Conservation (phyloP, 2,329 filamentous ascomycete genomes). For the Amesomyces nigricolor region DNA sequence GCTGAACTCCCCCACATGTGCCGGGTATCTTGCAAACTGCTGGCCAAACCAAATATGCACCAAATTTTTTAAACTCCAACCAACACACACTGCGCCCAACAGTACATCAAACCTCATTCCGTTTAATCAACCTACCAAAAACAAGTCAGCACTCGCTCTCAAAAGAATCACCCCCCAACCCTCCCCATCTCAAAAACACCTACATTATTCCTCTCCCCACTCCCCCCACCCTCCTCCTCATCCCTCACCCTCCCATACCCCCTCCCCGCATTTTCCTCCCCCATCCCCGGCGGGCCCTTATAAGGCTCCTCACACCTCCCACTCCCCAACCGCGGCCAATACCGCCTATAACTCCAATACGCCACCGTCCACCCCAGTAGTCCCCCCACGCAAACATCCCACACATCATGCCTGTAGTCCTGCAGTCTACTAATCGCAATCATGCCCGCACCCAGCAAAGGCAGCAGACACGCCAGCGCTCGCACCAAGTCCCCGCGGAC, state of each 20-base stretch:
- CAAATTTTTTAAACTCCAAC: neutral
- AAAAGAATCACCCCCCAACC: conserved; percentile 14
- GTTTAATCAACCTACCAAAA: conserved; percentile 3
- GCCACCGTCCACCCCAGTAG: conserved; percentile 54
- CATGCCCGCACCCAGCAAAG: conserved; percentile 57
- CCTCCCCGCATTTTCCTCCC: conserved; percentile 30
- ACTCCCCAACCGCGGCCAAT: conserved; percentile 54
- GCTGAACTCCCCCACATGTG: too few species aligned
- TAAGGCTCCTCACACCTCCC: conserved; percentile 53
- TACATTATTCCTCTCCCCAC: conserved; percentile 33
- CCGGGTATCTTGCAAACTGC: neutral
- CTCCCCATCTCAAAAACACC: conserved; percentile 28
- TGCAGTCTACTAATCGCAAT: conserved; percentile 65
- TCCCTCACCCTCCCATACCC: conserved; percentile 50
- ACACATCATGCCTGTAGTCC: conserved; percentile 67
- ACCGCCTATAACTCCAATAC: conserved; percentile 61
- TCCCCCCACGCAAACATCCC: conserved; percentile 59
- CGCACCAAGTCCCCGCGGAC: conserved; percentile 47
- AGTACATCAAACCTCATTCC: too few species aligned
- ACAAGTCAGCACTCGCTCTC: conserved; percentile 17
- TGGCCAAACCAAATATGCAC: neutral
- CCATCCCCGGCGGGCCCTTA: conserved; percentile 35
- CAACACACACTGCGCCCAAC: too few species aligned
- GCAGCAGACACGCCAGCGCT: conserved; percentile 51
- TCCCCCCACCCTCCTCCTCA: conserved; percentile 34